These are phyloP conservation scores for Talaromyces albobiverticillius DNA, from an alignment of 2,329 filamentous ascomycete genomes.

Conservation along the genomic window DNA sequence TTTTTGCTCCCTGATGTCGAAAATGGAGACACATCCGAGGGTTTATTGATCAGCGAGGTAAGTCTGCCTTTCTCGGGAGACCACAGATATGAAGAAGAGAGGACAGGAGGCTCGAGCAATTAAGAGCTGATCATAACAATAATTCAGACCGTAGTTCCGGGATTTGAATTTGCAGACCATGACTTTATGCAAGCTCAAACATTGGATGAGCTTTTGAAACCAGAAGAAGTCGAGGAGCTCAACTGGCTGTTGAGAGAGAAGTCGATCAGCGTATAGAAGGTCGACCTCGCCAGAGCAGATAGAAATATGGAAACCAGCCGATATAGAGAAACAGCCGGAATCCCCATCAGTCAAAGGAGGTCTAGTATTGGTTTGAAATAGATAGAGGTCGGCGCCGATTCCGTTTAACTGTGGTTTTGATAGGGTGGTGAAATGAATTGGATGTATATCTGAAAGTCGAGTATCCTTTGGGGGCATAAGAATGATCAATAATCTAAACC, in stretches of 20 bases:
- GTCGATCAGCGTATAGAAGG: conserved; percentile 15
- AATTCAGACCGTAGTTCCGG: conserved; percentile 59
- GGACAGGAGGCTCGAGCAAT: neutral
- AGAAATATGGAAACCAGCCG: neutral
- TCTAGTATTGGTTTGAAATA: neutral
- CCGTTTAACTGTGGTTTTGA: neutral
- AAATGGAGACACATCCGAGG: conserved; percentile 38
- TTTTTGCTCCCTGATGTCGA: conserved; percentile 54
- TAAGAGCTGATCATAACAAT: neutral
- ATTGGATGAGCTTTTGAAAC: conserved; percentile 52
- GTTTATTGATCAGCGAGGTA: conserved; percentile 63
- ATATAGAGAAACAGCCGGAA: neutral
- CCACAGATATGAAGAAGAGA: neutral
- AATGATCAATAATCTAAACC: conserved; percentile 10
- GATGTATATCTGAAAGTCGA: neutral
- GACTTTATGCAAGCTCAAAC: conserved; percentile 59
- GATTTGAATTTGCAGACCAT: conserved; percentile 66
- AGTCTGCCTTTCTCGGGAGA: conserved; percentile 10
- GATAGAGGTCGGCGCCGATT: neutral
- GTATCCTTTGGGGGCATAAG: neutral
- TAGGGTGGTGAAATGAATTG: neutral
- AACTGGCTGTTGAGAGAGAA: conserved; percentile 29
- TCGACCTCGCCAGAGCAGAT: neutral
- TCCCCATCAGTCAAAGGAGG: neutral
- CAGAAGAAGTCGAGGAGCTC: conserved; percentile 50